Evolutionary conservation across 2,329 filamentous ascomycete genomes (phyloP), one percentile per base, ranked within the genome.

Genomic region (Calonectria pseudoreteaudii): DNA sequence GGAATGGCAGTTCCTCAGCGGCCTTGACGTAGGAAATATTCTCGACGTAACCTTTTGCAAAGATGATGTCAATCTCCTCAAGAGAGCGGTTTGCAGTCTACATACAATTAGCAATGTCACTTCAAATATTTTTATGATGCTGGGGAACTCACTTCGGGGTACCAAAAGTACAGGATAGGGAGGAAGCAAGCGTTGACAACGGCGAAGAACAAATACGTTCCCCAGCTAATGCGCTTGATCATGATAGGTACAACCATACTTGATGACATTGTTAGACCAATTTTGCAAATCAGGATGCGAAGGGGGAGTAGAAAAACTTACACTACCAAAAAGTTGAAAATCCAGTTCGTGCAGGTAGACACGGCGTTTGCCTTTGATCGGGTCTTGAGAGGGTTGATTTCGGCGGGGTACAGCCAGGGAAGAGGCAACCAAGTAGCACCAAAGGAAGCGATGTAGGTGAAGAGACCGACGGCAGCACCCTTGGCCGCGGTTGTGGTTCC

Each of bases 371-470:
- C 86, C 81, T 87, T 87, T 5, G 84, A 84, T 16, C 87, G 80
- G 20, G 86, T 88, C 80, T 87, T 85, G 66, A 89, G 83, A 0
- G 87, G 86, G 80, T 90, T 90, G 74, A 91, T 85, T 76, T 90
- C 88, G 52, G 90, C 89, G 2, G 90, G 87, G 75, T 89, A 89
- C 77, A 90, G 78, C 91, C 91, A 93, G 0, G 91, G 91, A 30
- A 93, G 86, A 20, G 91, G 91, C 9, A 93, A 81, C 88, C 91
- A 93, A 0, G 90, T 91, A 0, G 91, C 91, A 41, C 92, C 92
- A 75, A 93, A 94, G 70, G 91, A 92, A 6, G 91, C 91, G 79
- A 94, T 94, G 83, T 93, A 94, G 3, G 91, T 88, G 84, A 94
- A 94, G 16, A 94, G 84, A 71, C 92, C 92, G 3, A 93, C 91